These are phyloP conservation scores for Naganishia kalamii DNA, from an alignment of 768 basidiomycete genomes.

Conservation along the genomic window DNA sequence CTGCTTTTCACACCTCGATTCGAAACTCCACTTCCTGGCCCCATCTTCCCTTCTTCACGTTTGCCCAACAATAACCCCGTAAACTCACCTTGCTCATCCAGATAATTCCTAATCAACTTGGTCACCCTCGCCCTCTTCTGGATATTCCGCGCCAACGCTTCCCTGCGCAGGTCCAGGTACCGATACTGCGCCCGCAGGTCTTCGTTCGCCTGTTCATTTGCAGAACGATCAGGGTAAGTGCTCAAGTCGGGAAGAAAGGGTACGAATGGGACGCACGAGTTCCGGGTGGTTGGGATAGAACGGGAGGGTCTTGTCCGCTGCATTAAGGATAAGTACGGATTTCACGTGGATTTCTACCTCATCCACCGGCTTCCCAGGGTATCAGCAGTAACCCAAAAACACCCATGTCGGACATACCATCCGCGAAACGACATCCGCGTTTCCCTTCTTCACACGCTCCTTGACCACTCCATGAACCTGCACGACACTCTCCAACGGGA, in stretches of 20 bases:
- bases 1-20: too few relatives aligned
- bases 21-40: too few relatives aligned
- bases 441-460: constrained; percentile 41
- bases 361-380: constrained; percentile 17
- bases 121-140: constrained; percentile 76
- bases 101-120: constrained; percentile 63
- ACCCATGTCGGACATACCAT: neutral
- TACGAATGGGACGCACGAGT: constrained; percentile 53
- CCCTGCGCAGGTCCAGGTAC: constrained; percentile 78
- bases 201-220: constrained; percentile 64
- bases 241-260: neutral
- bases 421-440: neutral
- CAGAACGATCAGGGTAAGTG: neutral
- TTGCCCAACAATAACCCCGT: constrained; percentile 3
- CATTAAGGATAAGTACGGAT: constrained; percentile 67
- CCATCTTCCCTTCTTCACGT: neutral
- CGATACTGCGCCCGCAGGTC: constrained; percentile 78
- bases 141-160: constrained; percentile 67
- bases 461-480: constrained; percentile 68
- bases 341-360: constrained; percentile 68
- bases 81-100: constrained; percentile 65
- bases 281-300: constrained; percentile 74
- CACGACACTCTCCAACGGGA: constrained; percentile 73
- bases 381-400: neutral
- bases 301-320: constrained; percentile 64